A percentile compares a stretch with the other conserved stretches of the same genome.
These are phyloP conservation scores for Xylaria curta DNA, from an alignment of 495 filamentous ascomycete species.

Conservation along the genomic window DNA sequence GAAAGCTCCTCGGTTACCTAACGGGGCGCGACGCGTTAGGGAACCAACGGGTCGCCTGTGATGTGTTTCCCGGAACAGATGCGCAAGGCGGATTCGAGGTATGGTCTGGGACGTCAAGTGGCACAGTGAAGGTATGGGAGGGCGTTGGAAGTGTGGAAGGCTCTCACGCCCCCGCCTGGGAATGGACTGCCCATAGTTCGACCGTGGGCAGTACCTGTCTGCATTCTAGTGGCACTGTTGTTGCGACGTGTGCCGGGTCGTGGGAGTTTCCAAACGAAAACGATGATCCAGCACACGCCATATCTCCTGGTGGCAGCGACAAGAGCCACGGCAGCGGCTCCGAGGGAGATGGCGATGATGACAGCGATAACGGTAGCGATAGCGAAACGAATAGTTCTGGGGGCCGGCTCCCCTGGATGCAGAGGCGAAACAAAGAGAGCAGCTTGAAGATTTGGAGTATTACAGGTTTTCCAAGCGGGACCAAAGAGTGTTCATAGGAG, in stretches of 20 bases:
- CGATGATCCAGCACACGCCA: constrained; percentile 6
- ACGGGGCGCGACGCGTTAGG: constrained; percentile 71
- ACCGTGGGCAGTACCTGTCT: constrained; percentile 68
- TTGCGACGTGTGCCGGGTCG: constrained; percentile 76
- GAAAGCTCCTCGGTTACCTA: constrained; percentile 71
- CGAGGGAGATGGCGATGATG: constrained; percentile 21
- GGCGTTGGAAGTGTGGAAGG: constrained; percentile 63
- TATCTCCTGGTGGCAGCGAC: not conserved
- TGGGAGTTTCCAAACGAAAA: constrained; percentile 46
- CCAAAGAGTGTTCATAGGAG: constrained; percentile 9
- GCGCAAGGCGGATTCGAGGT: constrained; percentile 68
- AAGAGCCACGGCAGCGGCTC: constrained; percentile 14
- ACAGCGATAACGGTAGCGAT: constrained; percentile 19
- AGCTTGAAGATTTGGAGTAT: constrained; percentile 71
- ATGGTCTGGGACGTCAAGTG: constrained; percentile 86
- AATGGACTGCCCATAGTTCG: constrained; percentile 65
- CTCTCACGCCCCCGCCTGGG: constrained; percentile 59
- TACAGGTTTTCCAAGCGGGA: constrained; percentile 20
- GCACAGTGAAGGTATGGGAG: constrained; percentile 77
- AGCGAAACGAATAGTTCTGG: constrained; percentile 23
- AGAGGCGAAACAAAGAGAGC: constrained; percentile 53
- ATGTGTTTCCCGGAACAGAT: constrained; percentile 60
- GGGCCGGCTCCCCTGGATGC: constrained; percentile 34
- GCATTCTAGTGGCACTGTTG: constrained; percentile 70
- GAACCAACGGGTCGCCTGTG: constrained; percentile 80